Base-by-base conservation (phyloP, 1,284 basidiomycete genomes). In the Ganoderma resinaceum region DNA sequence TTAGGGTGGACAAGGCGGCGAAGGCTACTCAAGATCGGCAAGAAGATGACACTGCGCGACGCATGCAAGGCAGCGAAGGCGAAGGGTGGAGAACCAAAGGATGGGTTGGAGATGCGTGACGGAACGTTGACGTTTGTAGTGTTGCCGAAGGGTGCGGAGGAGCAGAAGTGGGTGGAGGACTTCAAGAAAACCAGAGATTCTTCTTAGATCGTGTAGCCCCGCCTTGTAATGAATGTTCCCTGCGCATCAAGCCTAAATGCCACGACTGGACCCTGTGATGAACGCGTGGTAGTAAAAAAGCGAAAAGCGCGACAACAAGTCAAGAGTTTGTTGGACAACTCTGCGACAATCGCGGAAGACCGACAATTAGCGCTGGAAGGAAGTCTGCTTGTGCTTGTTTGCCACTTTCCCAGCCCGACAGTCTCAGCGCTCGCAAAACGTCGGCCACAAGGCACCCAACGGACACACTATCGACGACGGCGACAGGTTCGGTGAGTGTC, bases 61-160 rank as follows among this genome's bases (percentile, higher is more conserved):
- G 89, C 97, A 7, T 91, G 91, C 70, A 85, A 85, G 66, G 86
- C 86, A 1, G 87, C 90, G 0, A 86, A 86, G 71, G 86, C 81
- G 3, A 89, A 89, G 74, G 84, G 86, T 7, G 89, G 88, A 0
- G 86, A 87, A 52, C 82, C 85, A 31, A 82, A 78, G 74, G 97
- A 97, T 80, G 97, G 97, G 0, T 76, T 98, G 61, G 92, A 96
- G 74, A 78, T 99, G 67, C 90, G 90, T 72, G 95, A 97, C 75
- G 96, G 95, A 0, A 92, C 94, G 77, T 77, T 98, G 78, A 91
- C 91, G 38, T 94, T 99, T 75, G 90, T 91, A 20, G 93, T 99
- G 9, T 78, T 98, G 65, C 92, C 93, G 2, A 96, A 91, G 78
- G 95, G 95, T 0, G 83, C 85, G n/a, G 87, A 87, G 66, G 96